Base-by-base conservation (phyloP, 2,329 filamentous ascomycete genomes). In the Drechmeria coniospora region DNA sequence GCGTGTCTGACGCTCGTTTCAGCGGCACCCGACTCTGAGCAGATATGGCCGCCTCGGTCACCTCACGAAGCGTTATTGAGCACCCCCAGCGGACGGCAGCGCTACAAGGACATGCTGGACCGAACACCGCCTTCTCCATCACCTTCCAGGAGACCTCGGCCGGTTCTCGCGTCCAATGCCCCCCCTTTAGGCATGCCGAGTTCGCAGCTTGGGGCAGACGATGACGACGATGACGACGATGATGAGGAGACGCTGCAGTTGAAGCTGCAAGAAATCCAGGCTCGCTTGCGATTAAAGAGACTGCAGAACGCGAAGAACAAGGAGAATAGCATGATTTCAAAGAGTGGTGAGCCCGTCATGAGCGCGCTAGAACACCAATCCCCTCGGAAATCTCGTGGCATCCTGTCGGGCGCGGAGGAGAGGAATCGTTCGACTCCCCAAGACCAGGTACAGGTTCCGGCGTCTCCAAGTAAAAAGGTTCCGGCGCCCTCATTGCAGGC, bases 181-280 rank as follows among this genome's bases (percentile, higher is more conserved):
- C 31, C 33, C 8, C 21, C 44, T 32, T 9, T 29, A 39, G 20
- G 37, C 46, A 23, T 47, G 39, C 22, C 51, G 48, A 23, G 39
- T 50, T 26, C 55, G 55, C 36, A 49, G 50, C 31, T 48, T 21
- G 56, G n/a, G n/a, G n/a, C n/a, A n/a, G n/a, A n/a, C n/a, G n/a
- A 53, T 5, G 56, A 61, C 4, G 57, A 57, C 4, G 65, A 73
- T 8, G 72, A 76, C 0, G 77, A 81, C 4, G 79, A 92, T 6
- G 86, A 92, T 40, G 87, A 94, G 50, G 86, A 95, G 58, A 92
- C 74, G 1, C 56, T 95, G 19, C 73, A 92, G 45, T 58, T 98
- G 36, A 76, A 92, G 48, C 59, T 95, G 5, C 75, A 86, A 37
- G 83, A 81, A 30, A 92, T 98, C 32, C 77, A 95, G 51, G 83